Base-by-base conservation (phyloP, 768 basidiomycete genomes). In the Mycena floridula region DNA sequence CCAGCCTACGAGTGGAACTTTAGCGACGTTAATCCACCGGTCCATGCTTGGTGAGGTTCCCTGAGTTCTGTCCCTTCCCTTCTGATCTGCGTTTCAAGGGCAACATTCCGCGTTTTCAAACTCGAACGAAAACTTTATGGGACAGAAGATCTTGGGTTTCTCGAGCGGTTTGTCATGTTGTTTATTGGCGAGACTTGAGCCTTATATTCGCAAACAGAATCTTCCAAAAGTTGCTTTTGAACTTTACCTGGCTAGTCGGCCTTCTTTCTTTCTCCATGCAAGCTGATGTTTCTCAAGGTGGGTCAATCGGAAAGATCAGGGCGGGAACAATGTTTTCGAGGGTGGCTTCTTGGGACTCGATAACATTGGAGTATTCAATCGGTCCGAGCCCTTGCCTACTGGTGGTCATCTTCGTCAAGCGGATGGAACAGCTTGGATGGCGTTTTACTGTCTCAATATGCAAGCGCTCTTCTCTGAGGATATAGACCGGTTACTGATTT, bases 1-100 rank as follows among this genome's bases (percentile, higher is more conserved):
- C 96, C 96, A 3, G 96, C 96, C 0, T 99, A 98, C 61, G 96
- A 99, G 62, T 99, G 96, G 96, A 98, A 99, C 60, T 98, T 96
- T 56, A 79, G 85, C 40, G 96, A 99, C 60, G 96, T 98, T 50
- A 98, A 99, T 61, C 96, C 96, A 7, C 96, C 96, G 9, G 96
- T 99, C 3, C 96, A 99, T 64, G 96, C 96, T 7, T 99, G 96
- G 92, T 84, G 54, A 70, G 56, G 15, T 28, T 6, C 22, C 22
- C 26, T 7, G 37, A 15, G 27, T 9, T 39, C 35, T 3, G n/a
- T n/a, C n/a, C 27, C n/a, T 26, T 47, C 40, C 9, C 40, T 28
- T 25, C 36, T 27, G 18, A 47, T 32, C 27, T n/a, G 9, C 15
- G 9, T 24, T 16, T 8, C 8, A 46, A 87, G 86, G 89, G 89